A percentile compares a stretch with the other conserved stretches of the same genome.
Conservation (phyloP, 2,329 filamentous ascomycete species). For the Fusarium nelsonii region DNA sequence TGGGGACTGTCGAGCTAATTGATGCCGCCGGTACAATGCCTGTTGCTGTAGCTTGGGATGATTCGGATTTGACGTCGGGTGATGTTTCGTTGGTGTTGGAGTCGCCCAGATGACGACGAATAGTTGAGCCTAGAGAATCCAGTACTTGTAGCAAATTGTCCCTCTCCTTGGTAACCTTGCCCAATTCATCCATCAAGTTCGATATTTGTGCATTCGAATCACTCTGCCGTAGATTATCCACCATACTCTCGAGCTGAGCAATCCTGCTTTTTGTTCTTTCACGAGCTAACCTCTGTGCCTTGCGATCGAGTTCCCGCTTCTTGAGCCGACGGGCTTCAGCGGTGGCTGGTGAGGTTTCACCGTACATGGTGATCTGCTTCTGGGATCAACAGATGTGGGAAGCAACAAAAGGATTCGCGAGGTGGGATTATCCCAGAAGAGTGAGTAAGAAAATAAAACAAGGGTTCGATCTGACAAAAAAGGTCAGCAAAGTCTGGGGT, state of each 20-base stretch:
- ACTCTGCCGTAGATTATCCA: constrained; percentile 44
- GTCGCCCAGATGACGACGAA: constrained; percentile 36
- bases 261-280: constrained; percentile 52
- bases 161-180: constrained; percentile 44
- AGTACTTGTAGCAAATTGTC: constrained; percentile 37
- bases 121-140: constrained; percentile 29
- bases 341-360: constrained; percentile 10
- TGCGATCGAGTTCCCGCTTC: constrained; percentile 52
- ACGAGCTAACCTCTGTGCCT: constrained; percentile 50
- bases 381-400: constrained; percentile 11
- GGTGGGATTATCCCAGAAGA: background rate
- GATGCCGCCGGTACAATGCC: background rate
- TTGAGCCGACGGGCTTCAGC: constrained; percentile 44
- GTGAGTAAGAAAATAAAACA: background rate
- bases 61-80: constrained; percentile 1
- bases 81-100: background rate
- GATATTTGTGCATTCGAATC: constrained; percentile 45
- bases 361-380: constrained; percentile 30
- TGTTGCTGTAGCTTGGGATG: background rate
- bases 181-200: constrained; percentile 46
- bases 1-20: background rate
- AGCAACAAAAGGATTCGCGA: background rate
- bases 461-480: background rate
- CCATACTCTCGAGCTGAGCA: constrained; percentile 49
- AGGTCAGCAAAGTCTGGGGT: constrained; percentile 18